Evolutionary conservation across 352 stramenopile genomes (phyloP), one percentile per base, ranked within the genome.

Genomic region (Pythium guiyangense): DNA sequence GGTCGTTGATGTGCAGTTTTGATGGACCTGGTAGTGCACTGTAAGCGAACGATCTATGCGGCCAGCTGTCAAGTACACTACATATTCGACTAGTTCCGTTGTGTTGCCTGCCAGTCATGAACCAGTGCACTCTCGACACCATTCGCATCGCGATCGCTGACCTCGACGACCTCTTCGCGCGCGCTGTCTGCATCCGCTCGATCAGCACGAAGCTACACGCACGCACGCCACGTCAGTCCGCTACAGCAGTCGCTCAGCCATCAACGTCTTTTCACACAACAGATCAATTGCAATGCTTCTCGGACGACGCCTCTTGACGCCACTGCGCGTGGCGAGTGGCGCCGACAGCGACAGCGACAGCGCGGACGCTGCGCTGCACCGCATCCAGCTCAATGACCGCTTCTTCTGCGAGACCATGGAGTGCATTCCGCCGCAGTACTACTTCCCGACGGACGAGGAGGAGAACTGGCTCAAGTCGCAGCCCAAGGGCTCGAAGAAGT

Each of bases 331-430:
- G 49, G 45, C 11, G 0, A 26, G n/a, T 14, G 20, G 20, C 8
- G 17, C 18, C 11, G 48, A 40, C 18, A 55, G 11, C 22, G n/a
- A n/a, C n/a, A n/a, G n/a, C n/a, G 48, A 40, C 18, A 55, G 11
- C 22, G 43, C 60, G 29, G 66, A 78, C 18, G 46, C 39, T 29
- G 26, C 55, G 54, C 54, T 74, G 49, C 55, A 22, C 12, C 52
- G 57, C 25, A 73, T 73, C 46, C 56, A 71, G 63, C 52, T 50
- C 26, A 58, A 90, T 50, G 82, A 92, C 53, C 66, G 67, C 27
- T 92, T 92, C 59, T 90, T 92, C 64, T 90, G 77, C 58, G 67
- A 80, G 39, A 74, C 64, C 10, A 89, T 90, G 79, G 82, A 90
- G 62, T 74, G 76, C 52, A 92, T 90, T 52, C 82, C 82, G 31